Evolutionary conservation across 306 rosid species (phyloP), one percentile per base, ranked within the genome.

Genomic region (Psophocarpus tetragonolobus): DNA sequence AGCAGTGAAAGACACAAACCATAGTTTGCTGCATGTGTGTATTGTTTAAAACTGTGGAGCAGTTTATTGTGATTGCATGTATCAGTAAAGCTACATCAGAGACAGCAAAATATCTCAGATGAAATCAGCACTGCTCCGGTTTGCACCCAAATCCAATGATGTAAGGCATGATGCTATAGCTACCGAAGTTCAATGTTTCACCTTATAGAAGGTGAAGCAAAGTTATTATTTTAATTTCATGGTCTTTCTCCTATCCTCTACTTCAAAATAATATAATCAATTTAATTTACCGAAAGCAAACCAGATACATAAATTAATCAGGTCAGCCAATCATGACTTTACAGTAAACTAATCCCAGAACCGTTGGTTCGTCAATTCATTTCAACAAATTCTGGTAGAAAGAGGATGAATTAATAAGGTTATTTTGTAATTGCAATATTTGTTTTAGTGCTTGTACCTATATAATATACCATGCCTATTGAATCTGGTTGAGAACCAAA

Each of bases 131-230:
- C 29, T 2, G 38, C 1, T 38, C 68, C 56, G 15, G 1, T 30
- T 71, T 17, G 44, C 48, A 61, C 47, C 42, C 67, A 42, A 42
- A 45, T 23, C 50, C 64, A 64, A 30, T 66, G 70, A 57, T 42
- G 80, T 32, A n/a, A 24, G 65, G 17, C 48, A 64, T 36, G 70
- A 64, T 64, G 70, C 70, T 64, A 64, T 63, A 61, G 45, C 65
- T 42, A 66, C 44, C 36, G 11, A 56, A 74, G 64, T 81, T 81
- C 84, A 74, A 66, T 81, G 76, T 74, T 74, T 65, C 65, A 13
- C 20, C 30, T 38, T 63, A 73, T 63, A 73, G 8, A 39, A 63
- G 70, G 30, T 56, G 1, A 15, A 10, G 29, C 29, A 24, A 42
- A 41, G 58, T 65, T 68, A 29, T 33, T 63, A 51, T 41, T 38